Evolutionary conservation across 2,329 filamentous ascomycete species (phyloP), one percentile per base, ranked within the genome.

Genomic region (Xenosphaeropsis pyriputrescens): DNA sequence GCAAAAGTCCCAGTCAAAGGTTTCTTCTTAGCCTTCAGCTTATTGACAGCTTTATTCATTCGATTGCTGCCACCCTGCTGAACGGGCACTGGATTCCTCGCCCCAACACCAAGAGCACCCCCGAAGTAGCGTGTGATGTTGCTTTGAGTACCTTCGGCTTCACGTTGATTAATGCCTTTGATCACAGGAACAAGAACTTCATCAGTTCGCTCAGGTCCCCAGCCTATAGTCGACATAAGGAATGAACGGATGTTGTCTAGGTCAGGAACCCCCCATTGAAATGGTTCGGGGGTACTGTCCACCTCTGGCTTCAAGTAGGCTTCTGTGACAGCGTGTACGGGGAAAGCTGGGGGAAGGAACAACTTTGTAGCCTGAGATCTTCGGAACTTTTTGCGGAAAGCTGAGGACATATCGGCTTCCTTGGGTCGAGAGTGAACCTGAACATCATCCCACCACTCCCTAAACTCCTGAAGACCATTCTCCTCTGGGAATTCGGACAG

Each of bases 161-260:
- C 82, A 30, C 91, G 70, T 4, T 75, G 73, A 55, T 96, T 96
- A 83, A 98, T 93, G 52, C 98, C 91, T 40, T 79, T 72, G 45
- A 98, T 91, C 1, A 98, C 93, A 0, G 91, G 91, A 1, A 98
- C 85, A 2, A 98, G 71, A 2, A 98, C 83, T 57, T 98, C 91
- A 51, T 98, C 91, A 0, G 89, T 96, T 6, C 86, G 70, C 57
- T 96, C 89, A 55, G 82, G 79, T 39, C 69, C 77, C 91, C 91
- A 98, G 0, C 91, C 91, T 47, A 98, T 85, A 2, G 89, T 95
- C 1, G 73, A 65, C 82, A 93, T 94, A 29, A 98, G 65, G 51
- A 91, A 98, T 18, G 70, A 67, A 6, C 93, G 66, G 43, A 98
- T 62, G 0, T 85, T 84, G 43, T 91, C 84, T 1, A 98, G 68